Base-by-base conservation (phyloP, 2,329 filamentous ascomycete genomes). In the Colletotrichum zoysiae region DNA sequence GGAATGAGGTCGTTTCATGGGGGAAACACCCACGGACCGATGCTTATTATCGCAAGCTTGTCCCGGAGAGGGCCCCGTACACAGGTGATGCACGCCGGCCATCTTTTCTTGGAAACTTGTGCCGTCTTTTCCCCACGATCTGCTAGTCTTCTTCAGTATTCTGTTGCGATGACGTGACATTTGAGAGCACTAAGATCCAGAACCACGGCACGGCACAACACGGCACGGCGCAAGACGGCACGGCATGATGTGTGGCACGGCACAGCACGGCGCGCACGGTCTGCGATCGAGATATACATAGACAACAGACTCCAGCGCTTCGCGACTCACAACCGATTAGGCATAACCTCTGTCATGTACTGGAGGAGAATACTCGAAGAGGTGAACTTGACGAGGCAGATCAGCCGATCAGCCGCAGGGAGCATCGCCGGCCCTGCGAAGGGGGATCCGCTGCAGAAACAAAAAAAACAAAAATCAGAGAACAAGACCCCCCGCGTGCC, bases 21-120 rank as follows among this genome's bases (percentile, higher is more conserved):
- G 46, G 50, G 53, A 50, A 30, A 67, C 64, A 51, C 55, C 53
- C 70, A 69, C 59, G 35, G 42, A 46, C 60, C 40, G 55, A 69
- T 71, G 70, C 70, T 69, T 71, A 60, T 71, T 70, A 42, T 55
- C 53, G 51, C 38, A 60, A 55, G 35, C 44, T 11, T 40, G 12
- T 30, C 46, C 69, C 65, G 65, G 65, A 71, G 59, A 56, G 4
- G 59, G 60, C 55, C 65, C 69, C 65, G 70, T 23, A 48, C 33
- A 12, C 6, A 14, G 38, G 61, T 71, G 65, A 70, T 59, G 70
- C 69, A 63, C 8, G 23, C 55, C 46, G 9, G 46, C 18, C 12
- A 35, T 56, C 1, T 26, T 38, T 33, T 56, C 48, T 7, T 20
- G n/a, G 60, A 42, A 42, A 18, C 50, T 7, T 11, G 23, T 9